Base-by-base conservation (phyloP, 2,329 filamentous ascomycete genomes). In the Periconia macrospinosa region DNA sequence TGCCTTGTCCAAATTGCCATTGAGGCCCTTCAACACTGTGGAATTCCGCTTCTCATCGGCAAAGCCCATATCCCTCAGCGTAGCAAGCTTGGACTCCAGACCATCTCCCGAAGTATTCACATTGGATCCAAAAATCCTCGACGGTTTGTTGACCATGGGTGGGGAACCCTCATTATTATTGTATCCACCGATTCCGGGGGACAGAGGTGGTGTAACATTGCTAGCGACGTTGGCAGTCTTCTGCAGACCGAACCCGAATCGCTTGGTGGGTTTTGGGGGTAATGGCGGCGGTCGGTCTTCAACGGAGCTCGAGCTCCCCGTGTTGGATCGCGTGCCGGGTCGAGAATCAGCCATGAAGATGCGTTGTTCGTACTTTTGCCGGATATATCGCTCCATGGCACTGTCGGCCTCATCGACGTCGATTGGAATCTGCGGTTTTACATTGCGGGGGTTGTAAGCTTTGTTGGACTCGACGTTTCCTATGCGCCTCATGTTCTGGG, bases 341-440 rank as follows among this genome's bases (percentile, higher is more conserved):
- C 71, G 66, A 19, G 70, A 67, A 42, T 68, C 68, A 45, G 67
- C 67, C 55, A 73, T 69, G 59, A 84, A 80, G 14, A 80, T 76
- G 53, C 81, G 79, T 63, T 87, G 86, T 70, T 92, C 86, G 75
- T 99, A 99, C 75, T 99, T 99, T 68, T 93, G 88, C 56, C 93
- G 83, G 62, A 99, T 96, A 74, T 93, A 97, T 56, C 91, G 85
- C 76, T 99, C 94, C 89, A 99, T 94, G 27, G 90, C 91, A 11
- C 90, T 89, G 71, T 99, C 93, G 46, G 89, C 90, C 77, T 97
- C 92, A 75, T 99, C 94, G 40, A 86, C 86, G 69, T 97, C 94
- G 63, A 96, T 83, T 0, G 94, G 92, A 15, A 97, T 87, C 5
- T 93, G 85, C 1, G 94, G 87, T 65, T 87, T 89, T 64, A 89